Percentiles rank a stretch among this genome's conserved stretches.
Evolutionary conservation across 2,329 filamentous ascomycete species (phyloP).

Genomic region (Penicillium hesseltinei): DNA sequence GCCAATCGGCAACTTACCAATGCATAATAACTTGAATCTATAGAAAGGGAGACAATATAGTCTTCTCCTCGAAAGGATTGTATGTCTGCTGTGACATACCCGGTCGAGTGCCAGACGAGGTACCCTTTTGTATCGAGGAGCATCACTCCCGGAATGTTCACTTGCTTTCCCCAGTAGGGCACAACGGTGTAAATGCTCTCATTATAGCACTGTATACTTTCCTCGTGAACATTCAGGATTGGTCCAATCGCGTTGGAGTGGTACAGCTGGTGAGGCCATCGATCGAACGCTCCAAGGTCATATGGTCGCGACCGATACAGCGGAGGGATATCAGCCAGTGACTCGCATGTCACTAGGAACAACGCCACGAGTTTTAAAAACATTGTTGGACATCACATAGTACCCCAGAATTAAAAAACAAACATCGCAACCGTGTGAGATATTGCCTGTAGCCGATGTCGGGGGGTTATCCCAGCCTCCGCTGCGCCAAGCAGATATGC

Average conservation of each 20-base stretch:
- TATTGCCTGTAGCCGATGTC: background rate
- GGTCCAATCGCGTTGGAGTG: background rate
- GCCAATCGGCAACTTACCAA: slow-evolving; percentile 17
- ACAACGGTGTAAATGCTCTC: background rate
- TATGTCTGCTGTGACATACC: slow-evolving; percentile 19
- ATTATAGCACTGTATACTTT: background rate
- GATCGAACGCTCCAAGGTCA: background rate
- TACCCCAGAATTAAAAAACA: no score
- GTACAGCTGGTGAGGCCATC: slow-evolving; percentile 3
- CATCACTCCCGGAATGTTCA: background rate
- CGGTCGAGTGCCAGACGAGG: slow-evolving; percentile 29
- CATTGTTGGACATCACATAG: background rate
- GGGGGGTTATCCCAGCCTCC: background rate
- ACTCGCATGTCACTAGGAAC: background rate
- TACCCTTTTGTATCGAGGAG: slow-evolving; percentile 26
- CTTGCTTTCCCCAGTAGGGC: background rate
- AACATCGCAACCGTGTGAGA: background rate
- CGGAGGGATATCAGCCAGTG: background rate
- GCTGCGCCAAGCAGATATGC: background rate
- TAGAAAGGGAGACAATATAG: slow-evolving; percentile 20
- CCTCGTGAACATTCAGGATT: background rate
- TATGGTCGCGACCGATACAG: slow-evolving; percentile 3
- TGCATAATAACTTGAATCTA: slow-evolving; percentile 30
- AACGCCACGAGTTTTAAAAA: background rate
- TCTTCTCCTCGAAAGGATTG: slow-evolving; percentile 30